A percentile compares a stretch with the other conserved stretches of the same genome.
Conservation (phyloP, 2,329 filamentous ascomycete species). For the Pyricularia grisea region DNA sequence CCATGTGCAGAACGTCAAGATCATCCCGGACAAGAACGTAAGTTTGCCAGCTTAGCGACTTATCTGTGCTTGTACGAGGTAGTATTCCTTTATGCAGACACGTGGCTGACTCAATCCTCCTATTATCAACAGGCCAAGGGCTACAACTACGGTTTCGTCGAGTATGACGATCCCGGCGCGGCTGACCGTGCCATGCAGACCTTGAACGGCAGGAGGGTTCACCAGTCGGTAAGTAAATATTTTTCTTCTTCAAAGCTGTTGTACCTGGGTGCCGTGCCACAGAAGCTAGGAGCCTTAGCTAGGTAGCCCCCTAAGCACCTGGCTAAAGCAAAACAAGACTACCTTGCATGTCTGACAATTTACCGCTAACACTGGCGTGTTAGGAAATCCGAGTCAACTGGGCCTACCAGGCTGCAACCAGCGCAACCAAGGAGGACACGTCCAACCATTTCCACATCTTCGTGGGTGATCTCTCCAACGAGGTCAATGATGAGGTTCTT, state of each 20-base stretch:
- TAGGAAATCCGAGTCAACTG: conserved; percentile 99
- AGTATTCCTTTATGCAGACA: not conserved
- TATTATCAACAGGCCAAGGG: conserved; percentile 63
- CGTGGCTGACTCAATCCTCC: not conserved
- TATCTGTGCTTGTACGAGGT: not conserved
- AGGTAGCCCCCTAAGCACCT: not conserved
- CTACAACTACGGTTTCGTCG: conserved; percentile 97
- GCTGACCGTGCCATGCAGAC: conserved; percentile 97
- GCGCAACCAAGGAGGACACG: conserved; percentile 88
- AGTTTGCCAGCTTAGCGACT: conserved; percentile 29
- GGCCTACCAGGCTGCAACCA: conserved; percentile 98
- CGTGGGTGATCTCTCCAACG: conserved; percentile 93
- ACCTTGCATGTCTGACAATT: not conserved
- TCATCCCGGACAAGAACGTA: conserved; percentile 99
- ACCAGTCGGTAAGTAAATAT: conserved; percentile 70
- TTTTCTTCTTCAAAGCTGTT: not conserved
- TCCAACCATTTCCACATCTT: conserved; percentile 99
- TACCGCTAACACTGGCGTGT: not conserved
- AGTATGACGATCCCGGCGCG: conserved; percentile 95
- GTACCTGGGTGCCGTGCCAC: not conserved
- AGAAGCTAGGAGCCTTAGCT: conserved; percentile 4
- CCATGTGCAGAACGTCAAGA: conserved; percentile 97
- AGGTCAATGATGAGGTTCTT: conserved; percentile 95
- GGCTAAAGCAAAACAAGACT: not conserved
- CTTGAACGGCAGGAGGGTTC: conserved; percentile 87